phyloP scores from a whole-genome alignment of 331 rosid species.

The Erythrophleum ivorense region DNA sequence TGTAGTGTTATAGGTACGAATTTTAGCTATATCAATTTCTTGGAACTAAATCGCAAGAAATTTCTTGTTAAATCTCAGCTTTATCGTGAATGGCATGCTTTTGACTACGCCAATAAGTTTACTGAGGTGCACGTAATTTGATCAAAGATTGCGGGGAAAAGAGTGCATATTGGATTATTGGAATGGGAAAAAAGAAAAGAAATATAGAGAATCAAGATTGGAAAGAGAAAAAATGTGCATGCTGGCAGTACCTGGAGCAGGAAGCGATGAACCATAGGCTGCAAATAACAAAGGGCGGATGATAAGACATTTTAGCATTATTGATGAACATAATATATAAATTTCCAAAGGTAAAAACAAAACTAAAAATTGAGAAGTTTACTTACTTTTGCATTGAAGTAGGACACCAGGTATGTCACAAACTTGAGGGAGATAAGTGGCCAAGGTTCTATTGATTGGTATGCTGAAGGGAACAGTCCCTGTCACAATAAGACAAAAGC shows the following conservation, averaged over 20 bases:
- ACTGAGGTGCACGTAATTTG: neutral
- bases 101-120: neutral
- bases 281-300: slow-evolving; percentile 41
- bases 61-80: neutral
- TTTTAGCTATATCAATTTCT: neutral
- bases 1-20: neutral
- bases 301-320: slow-evolving; percentile 9
- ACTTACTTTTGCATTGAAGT: slow-evolving; percentile 74
- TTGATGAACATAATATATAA: neutral
- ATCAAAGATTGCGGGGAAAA: neutral
- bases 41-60: neutral
- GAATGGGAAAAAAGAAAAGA: too few species aligned
- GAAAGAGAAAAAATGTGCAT: neutral
- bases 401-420: slow-evolving; percentile 82
- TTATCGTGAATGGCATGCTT: neutral
- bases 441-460: slow-evolving; percentile 71
- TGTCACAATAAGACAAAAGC: slow-evolving; percentile 71
- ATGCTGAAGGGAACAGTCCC: slow-evolving; percentile 65
- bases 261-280: slow-evolving; percentile 68
- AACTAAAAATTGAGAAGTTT: neutral
- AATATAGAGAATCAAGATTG: too few species aligned
- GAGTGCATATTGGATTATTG: too few species aligned
- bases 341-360: neutral
- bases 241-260: slow-evolving; percentile 72
- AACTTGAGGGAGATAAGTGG: slow-evolving; percentile 84